These are phyloP conservation scores for Ampelocalamus luodianensis DNA, from an alignment of 176 grass and related monocot species.

Conservation along the genomic window DNA sequence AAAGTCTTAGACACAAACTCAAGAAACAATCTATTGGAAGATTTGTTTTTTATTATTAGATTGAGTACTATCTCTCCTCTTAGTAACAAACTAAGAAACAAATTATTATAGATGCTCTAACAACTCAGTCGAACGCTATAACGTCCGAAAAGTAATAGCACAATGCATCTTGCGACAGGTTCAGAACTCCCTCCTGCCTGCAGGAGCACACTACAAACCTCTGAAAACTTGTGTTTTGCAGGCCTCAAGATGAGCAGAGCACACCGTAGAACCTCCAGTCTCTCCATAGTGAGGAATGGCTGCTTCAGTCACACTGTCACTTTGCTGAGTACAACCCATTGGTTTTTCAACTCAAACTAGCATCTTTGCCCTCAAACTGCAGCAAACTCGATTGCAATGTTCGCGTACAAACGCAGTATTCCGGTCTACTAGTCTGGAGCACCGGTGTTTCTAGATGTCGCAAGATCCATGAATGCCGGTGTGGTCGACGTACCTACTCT, in stretches of 20 bases:
- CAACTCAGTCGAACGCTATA: neutral
- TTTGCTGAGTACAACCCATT: neutral
- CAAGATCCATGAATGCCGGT: conserved; percentile 48
- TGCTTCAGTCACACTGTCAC: neutral
- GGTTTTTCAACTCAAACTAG: neutral
- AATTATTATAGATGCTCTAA: too few relatives aligned
- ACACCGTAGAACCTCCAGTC: neutral
- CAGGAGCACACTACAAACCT: neutral
- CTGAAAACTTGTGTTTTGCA: neutral
- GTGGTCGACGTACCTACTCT: conserved; percentile 4
- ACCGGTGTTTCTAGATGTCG: neutral
- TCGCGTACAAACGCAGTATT: conserved; percentile 36
- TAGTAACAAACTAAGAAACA: too few relatives aligned
- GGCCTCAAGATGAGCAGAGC: neutral
- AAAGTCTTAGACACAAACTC: too few relatives aligned
- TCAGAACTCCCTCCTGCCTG: neutral
- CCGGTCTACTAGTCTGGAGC: conserved; percentile 36
- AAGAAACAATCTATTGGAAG: too few relatives aligned
- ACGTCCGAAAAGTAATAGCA: neutral
- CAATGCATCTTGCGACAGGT: neutral
- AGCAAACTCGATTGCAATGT: conserved; percentile 48
- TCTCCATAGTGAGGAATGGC: neutral
- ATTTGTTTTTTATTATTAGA: too few relatives aligned
- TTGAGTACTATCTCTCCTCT: too few relatives aligned
- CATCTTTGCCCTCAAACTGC: conserved; percentile 50